Evolutionary conservation across 306 rosid genomes (phyloP).

Genomic region (Vachellia pachyceras): DNA sequence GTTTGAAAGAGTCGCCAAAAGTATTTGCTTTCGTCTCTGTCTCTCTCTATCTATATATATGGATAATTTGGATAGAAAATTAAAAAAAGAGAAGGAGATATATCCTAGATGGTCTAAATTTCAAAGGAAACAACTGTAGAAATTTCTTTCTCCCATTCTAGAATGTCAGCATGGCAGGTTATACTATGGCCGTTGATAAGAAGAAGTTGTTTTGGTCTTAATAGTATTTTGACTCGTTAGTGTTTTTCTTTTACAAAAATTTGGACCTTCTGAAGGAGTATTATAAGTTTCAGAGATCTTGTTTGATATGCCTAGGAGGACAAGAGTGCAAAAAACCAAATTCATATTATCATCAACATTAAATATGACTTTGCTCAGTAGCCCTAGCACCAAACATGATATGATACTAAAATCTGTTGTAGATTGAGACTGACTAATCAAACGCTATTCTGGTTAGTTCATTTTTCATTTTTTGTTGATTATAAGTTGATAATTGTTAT

Average conservation of each 20-base stretch:
- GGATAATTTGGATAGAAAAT: not conserved
- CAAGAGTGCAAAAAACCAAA: constrained; percentile 4
- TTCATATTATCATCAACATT: constrained; percentile 4
- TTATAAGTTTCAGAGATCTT: constrained; percentile 10
- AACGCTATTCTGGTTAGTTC: not conserved
- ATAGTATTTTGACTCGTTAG: not conserved
- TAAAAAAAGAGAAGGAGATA: not conserved
- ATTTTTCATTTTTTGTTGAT: constrained; percentile 18
- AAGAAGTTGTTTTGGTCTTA: not conserved
- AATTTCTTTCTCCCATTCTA: not conserved
- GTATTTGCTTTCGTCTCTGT: not conserved
- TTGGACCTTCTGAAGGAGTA: constrained; percentile 6
- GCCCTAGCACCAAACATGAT: not conserved
- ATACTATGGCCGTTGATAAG: not conserved
- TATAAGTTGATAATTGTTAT: not conserved
- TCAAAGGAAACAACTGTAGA: not conserved
- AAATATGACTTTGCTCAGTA: not conserved
- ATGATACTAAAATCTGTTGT: not conserved
- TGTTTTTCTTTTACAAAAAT: not conserved
- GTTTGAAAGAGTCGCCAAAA: not conserved
- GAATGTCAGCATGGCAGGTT: not conserved
- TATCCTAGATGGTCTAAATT: not conserved
- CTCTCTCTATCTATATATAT: too few relatives aligned
- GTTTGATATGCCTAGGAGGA: constrained; percentile 7
- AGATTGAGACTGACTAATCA: constrained; percentile 21